phyloP scores from a whole-genome alignment of 2,329 filamentous ascomycete species.

The Pyricularia pennisetigena region DNA sequence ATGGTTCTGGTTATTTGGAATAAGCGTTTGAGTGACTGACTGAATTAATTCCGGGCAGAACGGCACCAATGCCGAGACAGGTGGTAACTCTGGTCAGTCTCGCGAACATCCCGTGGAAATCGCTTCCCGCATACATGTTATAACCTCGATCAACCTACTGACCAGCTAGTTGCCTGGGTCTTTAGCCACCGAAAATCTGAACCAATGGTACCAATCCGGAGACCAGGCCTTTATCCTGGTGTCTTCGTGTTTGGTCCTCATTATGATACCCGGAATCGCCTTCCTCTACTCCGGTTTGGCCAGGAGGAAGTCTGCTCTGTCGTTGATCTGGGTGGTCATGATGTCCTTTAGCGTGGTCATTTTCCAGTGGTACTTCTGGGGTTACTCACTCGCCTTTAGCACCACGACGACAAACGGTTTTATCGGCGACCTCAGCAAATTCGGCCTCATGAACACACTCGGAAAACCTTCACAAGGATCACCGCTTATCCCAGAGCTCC shows the following conservation, averaged over 20 bases:
- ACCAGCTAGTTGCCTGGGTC: constrained; percentile 3
- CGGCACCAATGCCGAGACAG: constrained; percentile 52
- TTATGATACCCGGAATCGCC: constrained; percentile 94
- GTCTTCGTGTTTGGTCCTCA: constrained; percentile 80
- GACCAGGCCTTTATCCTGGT: constrained; percentile 93
- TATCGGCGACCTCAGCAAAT: constrained; percentile 84
- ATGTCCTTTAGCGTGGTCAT: constrained; percentile 82
- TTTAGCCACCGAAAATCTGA: constrained; percentile 69
- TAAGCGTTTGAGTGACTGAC: neutral
- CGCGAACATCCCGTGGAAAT: neutral
- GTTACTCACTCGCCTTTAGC: constrained; percentile 91
- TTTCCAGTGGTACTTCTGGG: constrained; percentile 99
- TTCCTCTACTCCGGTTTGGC: constrained; percentile 97
- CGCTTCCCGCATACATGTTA: neutral
- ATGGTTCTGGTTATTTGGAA: neutral
- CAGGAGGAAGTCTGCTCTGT: constrained; percentile 93
- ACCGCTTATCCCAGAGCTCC: constrained; percentile 75
- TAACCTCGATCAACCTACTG: neutral
- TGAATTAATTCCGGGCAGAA: constrained; percentile 24
- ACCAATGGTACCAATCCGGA: constrained; percentile 89
- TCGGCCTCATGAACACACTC: constrained; percentile 78
- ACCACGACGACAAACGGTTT: constrained; percentile 72
- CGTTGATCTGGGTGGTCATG: constrained; percentile 96
- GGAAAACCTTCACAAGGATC: constrained; percentile 80
- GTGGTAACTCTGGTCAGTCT: constrained; percentile 70